These are phyloP conservation scores for Dothistroma septosporum DNA, from an alignment of 2,329 filamentous ascomycete species.

Conservation along the genomic window DNA sequence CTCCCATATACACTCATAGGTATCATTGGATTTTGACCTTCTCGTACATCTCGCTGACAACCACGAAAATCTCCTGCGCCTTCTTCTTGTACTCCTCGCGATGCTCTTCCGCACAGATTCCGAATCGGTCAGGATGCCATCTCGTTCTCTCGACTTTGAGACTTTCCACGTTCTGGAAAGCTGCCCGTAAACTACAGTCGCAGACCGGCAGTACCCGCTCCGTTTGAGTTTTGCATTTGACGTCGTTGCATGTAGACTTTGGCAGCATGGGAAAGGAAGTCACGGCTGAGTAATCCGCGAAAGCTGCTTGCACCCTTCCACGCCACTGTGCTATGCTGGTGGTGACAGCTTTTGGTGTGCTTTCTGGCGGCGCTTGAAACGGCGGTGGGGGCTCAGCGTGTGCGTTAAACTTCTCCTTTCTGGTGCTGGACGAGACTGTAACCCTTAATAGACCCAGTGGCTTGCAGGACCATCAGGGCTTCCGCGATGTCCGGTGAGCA, in stretches of 20 bases:
- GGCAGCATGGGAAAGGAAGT: not conserved
- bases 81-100: not conserved
- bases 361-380: too few species aligned
- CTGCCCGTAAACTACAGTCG: not conserved
- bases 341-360: too few species aligned
- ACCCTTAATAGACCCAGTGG: too few species aligned
- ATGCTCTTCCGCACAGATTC: not conserved
- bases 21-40: too few species aligned
- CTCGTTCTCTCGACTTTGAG: not conserved
- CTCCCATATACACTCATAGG: too few species aligned
- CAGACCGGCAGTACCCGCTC: not conserved
- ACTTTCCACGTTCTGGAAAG: not conserved
- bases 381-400: too few species aligned
- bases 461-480: not conserved
- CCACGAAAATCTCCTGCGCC: not conserved
- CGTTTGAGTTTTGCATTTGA: not conserved
- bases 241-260: not conserved
- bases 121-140: not conserved
- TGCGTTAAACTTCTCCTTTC: too few species aligned
- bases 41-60: not conserved
- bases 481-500: conserved; percentile 1
- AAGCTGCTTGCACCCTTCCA: not conserved
- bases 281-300: not conserved
- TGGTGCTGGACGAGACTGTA: too few species aligned
- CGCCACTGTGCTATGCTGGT: not conserved